Evolutionary conservation across 2,329 filamentous ascomycete genomes (phyloP).

Genomic region (Macrophomina pseudophaseolina): DNA sequence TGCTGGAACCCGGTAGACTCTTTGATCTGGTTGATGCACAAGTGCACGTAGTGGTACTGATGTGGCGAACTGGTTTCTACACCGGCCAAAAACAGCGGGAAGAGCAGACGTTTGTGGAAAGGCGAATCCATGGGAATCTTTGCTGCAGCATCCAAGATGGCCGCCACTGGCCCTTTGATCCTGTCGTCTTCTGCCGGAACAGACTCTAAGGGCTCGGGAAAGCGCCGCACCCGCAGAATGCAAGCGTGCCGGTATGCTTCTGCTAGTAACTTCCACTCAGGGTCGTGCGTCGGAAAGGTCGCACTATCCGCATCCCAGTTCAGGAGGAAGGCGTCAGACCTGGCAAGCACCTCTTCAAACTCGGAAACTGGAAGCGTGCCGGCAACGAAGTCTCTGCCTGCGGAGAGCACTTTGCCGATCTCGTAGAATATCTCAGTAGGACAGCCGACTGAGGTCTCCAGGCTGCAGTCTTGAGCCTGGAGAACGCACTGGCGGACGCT

Average conservation of each 20-base stretch:
- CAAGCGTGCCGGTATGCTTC: constrained; percentile 29
- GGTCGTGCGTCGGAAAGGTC: constrained; percentile 25
- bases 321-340: constrained; percentile 9
- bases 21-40: constrained; percentile 29
- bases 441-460: constrained; percentile 29
- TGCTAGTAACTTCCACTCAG: constrained; percentile 28
- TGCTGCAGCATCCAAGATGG: constrained; percentile 29
- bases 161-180: constrained; percentile 27
- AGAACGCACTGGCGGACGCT: constrained; percentile 11
- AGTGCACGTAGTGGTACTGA: constrained; percentile 29
- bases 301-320: constrained; percentile 13
- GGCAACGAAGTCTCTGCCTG: constrained; percentile 19
- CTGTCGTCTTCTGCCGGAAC: constrained; percentile 26
- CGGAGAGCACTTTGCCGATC: constrained; percentile 26
- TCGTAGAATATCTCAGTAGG: constrained; percentile 27
- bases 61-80: constrained; percentile 30
- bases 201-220: constrained; percentile 25
- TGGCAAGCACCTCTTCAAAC: constrained; percentile 11
- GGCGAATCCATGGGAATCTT: constrained; percentile 26
- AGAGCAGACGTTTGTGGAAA: constrained; percentile 29
- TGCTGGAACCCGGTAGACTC: constrained; percentile 28
- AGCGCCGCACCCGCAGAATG: constrained; percentile 28
- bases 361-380: constrained; percentile 7
- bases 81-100: constrained; percentile 30
- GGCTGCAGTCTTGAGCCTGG: constrained; percentile 14